Evolutionary conservation across 2,329 filamentous ascomycete species (phyloP).

Genomic region (Monosporascus cannonballus): DNA sequence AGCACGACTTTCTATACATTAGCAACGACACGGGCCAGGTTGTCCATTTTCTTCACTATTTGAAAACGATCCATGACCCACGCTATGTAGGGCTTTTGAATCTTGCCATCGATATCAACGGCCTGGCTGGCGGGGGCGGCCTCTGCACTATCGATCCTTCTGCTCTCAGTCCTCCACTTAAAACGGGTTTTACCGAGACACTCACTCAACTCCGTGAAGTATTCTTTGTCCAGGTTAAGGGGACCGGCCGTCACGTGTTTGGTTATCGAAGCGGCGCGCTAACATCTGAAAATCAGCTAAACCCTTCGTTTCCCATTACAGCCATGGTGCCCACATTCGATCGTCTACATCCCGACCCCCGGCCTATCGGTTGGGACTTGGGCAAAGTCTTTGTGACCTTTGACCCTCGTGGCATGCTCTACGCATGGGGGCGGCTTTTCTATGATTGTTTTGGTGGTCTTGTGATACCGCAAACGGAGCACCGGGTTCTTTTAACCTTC

Average conservation of each 20-base stretch:
- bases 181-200: slow-evolving; percentile 2
- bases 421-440: slow-evolving; percentile 1
- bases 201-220: slow-evolving; percentile 7
- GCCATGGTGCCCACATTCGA: slow-evolving; percentile 3
- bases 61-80: slow-evolving; percentile 9
- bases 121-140: neutral
- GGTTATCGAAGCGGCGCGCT: neutral
- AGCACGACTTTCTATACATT: slow-evolving; percentile 7
- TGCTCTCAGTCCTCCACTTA: neutral
- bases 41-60: slow-evolving; percentile 6
- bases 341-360: slow-evolving; percentile 5
- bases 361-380: slow-evolving; percentile 1
- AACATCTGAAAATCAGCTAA: neutral
- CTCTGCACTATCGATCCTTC: neutral
- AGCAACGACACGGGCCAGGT: neutral
- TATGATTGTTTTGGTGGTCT: neutral
- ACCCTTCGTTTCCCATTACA: slow-evolving; percentile 5
- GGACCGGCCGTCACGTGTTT: neutral
- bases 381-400: neutral
- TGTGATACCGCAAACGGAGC: neutral
- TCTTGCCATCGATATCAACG: slow-evolving; percentile 1
- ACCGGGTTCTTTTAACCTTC: slow-evolving; percentile 2
- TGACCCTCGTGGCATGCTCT: neutral
- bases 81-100: slow-evolving; percentile 7
- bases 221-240: slow-evolving; percentile 3